Evolutionary conservation across 148 eudicot genomes (phyloP).

Genomic region (Hydrangea macrophylla): DNA sequence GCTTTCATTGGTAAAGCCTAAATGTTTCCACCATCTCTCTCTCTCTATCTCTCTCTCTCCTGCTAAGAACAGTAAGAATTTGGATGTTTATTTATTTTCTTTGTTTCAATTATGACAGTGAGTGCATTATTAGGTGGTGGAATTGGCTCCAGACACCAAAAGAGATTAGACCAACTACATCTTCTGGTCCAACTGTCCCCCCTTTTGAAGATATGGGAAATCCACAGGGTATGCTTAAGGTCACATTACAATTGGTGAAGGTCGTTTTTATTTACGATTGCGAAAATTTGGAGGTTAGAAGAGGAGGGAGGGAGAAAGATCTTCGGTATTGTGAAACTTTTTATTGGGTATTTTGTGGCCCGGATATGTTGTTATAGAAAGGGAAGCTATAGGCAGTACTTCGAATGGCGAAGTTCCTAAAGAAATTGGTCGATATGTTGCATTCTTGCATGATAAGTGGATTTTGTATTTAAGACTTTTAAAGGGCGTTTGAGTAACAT

Average conservation of each 20-base stretch:
- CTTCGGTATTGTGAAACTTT: neutral
- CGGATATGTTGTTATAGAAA: neutral
- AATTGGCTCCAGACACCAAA: slow-evolving; percentile 59
- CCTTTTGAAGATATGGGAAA: slow-evolving; percentile 23
- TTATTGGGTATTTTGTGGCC: neutral
- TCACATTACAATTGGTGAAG: neutral
- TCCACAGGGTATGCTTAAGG: slow-evolving; percentile 28
- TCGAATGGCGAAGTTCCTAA: too few relatives aligned
- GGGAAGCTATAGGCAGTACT: too few relatives aligned
- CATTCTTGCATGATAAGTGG: too few relatives aligned
- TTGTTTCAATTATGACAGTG: slow-evolving; percentile 35
- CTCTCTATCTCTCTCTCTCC: neutral
- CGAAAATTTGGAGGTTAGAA: neutral
- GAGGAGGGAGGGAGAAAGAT: too few relatives aligned
- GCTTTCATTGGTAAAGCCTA: slow-evolving; percentile 76
- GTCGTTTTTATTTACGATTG: neutral
- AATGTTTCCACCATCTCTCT: neutral
- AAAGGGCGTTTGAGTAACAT: too few relatives aligned
- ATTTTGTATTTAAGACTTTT: too few relatives aligned
- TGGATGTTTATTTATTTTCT: slow-evolving; percentile 15
- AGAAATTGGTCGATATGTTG: too few relatives aligned
- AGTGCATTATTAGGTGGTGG: slow-evolving; percentile 90
- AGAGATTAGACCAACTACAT: slow-evolving; percentile 22
- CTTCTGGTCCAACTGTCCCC: slow-evolving; percentile 27
- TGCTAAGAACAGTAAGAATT: neutral